These are phyloP conservation scores for Calocybe cyanea DNA, from an alignment of 768 basidiomycete genomes.

Conservation along the genomic window DNA sequence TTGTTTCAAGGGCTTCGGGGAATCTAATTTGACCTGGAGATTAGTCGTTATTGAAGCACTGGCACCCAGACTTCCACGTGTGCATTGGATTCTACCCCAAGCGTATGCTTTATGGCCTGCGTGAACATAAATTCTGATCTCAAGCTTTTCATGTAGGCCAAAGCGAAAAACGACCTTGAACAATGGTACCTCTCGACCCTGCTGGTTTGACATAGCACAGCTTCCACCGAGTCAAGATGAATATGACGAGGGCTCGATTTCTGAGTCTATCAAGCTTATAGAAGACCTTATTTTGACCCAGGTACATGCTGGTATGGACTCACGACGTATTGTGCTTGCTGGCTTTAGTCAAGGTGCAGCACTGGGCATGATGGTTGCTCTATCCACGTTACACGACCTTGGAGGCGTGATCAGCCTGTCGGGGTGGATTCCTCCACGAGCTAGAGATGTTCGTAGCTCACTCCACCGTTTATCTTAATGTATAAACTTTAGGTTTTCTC, in stretches of 20 bases:
- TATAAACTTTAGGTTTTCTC: not conserved
- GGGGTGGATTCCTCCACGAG: slow-evolving; percentile 40
- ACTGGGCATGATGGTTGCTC: slow-evolving; percentile 32
- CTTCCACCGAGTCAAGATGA: slow-evolving; percentile 33
- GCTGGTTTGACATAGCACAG: slow-evolving; percentile 39
- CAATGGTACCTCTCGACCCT: slow-evolving; percentile 25
- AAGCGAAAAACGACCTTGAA: slow-evolving; percentile 26
- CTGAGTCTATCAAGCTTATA: slow-evolving; percentile 30
- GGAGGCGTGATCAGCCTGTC: slow-evolving; percentile 41
- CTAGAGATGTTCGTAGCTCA: slow-evolving; percentile 26
- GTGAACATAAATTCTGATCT: not conserved
- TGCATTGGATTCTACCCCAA: slow-evolving; percentile 42
- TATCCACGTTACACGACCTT: slow-evolving; percentile 37
- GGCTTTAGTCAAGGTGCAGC: slow-evolving; percentile 44
- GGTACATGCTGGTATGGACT: slow-evolving; percentile 31
- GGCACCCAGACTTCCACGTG: slow-evolving; percentile 29
- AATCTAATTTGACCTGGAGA: slow-evolving; percentile 33
- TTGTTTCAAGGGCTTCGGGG: slow-evolving; percentile 35
- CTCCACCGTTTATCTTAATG: not conserved
- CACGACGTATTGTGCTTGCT: slow-evolving; percentile 33
- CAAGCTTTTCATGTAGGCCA: slow-evolving; percentile 17
- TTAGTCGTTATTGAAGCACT: slow-evolving; percentile 28
- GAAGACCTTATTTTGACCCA: slow-evolving; percentile 35
- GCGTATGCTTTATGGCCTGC: slow-evolving; percentile 28
- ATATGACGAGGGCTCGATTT: slow-evolving; percentile 30